These are phyloP conservation scores for Nasturtium officinale DNA, from an alignment of 345 rosid species.

Conservation along the genomic window DNA sequence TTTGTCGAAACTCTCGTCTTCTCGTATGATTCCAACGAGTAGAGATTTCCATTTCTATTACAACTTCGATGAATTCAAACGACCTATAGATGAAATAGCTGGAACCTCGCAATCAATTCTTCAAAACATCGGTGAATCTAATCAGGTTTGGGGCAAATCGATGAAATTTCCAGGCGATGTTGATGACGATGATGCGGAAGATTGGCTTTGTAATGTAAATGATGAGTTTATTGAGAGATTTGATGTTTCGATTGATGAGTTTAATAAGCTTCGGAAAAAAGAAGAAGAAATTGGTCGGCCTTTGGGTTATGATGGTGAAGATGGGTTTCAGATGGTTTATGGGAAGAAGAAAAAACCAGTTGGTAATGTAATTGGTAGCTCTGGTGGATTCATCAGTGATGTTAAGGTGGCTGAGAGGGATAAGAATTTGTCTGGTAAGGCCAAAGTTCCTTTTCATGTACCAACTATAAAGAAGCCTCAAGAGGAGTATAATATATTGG, in stretches of 20 bases:
- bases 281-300: constrained; percentile 56
- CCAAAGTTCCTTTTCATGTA: constrained; percentile 81
- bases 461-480: constrained; percentile 81
- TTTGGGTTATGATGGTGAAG: constrained; percentile 24
- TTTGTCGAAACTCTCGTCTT: constrained; percentile 62
- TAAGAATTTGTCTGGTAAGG: constrained; percentile 51
- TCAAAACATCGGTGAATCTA: constrained; percentile 57
- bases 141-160: constrained; percentile 39
- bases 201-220: constrained; percentile 70
- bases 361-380: constrained; percentile 21
- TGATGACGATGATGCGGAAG: constrained; percentile 61
- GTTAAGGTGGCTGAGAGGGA: constrained; percentile 65
- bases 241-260: constrained; percentile 64
- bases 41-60: constrained; percentile 81
- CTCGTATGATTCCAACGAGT: constrained; percentile 60
- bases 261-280: constrained; percentile 45
- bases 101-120: constrained; percentile 57
- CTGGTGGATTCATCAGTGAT: constrained; percentile 26
- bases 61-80: constrained; percentile 78
- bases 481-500: constrained; percentile 67
- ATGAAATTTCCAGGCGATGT: constrained; percentile 50
- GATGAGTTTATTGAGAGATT: constrained; percentile 74
- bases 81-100: constrained; percentile 54
- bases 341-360: constrained; percentile 67
- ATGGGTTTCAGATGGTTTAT: constrained; percentile 74